A percentile compares a stretch with the other conserved stretches of the same genome.
These are phyloP conservation scores for Phytophthora pistaciae DNA, from an alignment of 352 stramenopile genomes.

Conservation along the genomic window DNA sequence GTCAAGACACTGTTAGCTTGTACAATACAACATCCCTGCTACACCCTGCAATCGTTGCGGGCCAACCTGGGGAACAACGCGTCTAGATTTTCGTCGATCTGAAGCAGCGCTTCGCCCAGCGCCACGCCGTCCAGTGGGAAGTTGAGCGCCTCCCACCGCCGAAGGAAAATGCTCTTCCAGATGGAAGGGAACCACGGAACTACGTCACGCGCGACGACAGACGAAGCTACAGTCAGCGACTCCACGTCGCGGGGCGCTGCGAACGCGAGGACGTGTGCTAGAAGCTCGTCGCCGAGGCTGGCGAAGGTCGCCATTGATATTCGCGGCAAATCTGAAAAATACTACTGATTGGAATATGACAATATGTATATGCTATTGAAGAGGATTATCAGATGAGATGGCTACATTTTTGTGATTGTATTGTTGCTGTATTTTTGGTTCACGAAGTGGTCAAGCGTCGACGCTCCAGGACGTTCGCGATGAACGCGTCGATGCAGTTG, in stretches of 20 bases:
- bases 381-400: constrained; percentile 30
- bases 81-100: constrained; percentile 50
- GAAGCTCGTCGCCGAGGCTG: constrained; percentile 61
- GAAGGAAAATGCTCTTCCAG: constrained; percentile 70
- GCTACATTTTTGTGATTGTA: constrained; percentile 10
- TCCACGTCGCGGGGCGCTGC: constrained; percentile 62
- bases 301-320: constrained; percentile 19
- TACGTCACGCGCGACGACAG: constrained; percentile 50
- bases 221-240: constrained; percentile 58
- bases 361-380: constrained; percentile 15
- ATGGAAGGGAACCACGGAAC: constrained; percentile 58
- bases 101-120: constrained; percentile 23
- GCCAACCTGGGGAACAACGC: constrained; percentile 60
- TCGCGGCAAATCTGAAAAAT: constrained; percentile 19
- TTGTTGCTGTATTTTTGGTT: too few relatives aligned
- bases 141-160: constrained; percentile 70
- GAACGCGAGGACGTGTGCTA: constrained; percentile 57
- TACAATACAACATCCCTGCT: neutral
- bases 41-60: neutral
- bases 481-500: constrained; percentile 37
- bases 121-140: constrained; percentile 51
- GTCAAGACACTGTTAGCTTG: constrained; percentile 9
- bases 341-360: constrained; percentile 9
- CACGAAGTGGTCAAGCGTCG: constrained; percentile 13
- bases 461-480: constrained; percentile 29